Percentiles rank a stretch among this genome's conserved stretches.
Evolutionary conservation across 2,329 filamentous ascomycete species (phyloP).

Genomic region (Fusarium neocosmosporiellum): DNA sequence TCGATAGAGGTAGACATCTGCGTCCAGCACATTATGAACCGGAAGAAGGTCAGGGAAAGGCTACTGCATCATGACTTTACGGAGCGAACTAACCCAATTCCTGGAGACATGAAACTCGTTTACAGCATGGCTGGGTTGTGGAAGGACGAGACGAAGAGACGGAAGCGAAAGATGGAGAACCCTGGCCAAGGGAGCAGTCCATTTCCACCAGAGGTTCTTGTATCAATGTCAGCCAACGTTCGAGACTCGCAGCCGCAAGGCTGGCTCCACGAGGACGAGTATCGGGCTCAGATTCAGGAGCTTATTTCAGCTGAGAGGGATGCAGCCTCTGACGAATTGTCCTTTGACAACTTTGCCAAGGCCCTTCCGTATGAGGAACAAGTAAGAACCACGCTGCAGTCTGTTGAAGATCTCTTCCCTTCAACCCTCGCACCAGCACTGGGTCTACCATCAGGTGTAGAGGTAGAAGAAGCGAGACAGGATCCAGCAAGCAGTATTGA

Average conservation of each 20-base stretch:
- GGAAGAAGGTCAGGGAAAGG: conserved; percentile 79
- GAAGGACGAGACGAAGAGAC: conserved; percentile 86
- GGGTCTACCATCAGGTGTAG: conserved; percentile 49
- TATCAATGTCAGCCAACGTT: conserved; percentile 89
- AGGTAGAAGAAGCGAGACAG: conserved; percentile 35
- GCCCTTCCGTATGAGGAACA: conserved; percentile 62
- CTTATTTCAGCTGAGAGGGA: conserved; percentile 73
- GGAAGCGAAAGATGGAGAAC: conserved; percentile 77
- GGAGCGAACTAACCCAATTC: conserved; percentile 74
- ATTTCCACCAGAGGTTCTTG: conserved; percentile 82
- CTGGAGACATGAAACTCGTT: conserved; percentile 81
- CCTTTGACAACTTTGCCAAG: conserved; percentile 75
- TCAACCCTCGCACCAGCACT: conserved; percentile 67
- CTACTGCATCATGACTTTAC: conserved; percentile 87
- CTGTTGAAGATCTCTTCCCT: conserved; percentile 88
- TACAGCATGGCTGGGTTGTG: conserved; percentile 94
- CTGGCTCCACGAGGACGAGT: conserved; percentile 95
- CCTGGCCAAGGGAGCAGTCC: conserved; percentile 75
- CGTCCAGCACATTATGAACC: conserved; percentile 88
- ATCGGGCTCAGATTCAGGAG: conserved; percentile 70
- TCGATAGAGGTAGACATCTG: conserved; percentile 90
- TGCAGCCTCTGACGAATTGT: conserved; percentile 53
- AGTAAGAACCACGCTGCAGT: conserved; percentile 83
- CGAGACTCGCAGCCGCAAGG: conserved; percentile 77
- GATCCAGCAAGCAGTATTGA: conserved; percentile 61